Evolutionary conservation across 306 rosid species (phyloP), one percentile per base, ranked within the genome.

Genomic region (Alnus glutinosa): DNA sequence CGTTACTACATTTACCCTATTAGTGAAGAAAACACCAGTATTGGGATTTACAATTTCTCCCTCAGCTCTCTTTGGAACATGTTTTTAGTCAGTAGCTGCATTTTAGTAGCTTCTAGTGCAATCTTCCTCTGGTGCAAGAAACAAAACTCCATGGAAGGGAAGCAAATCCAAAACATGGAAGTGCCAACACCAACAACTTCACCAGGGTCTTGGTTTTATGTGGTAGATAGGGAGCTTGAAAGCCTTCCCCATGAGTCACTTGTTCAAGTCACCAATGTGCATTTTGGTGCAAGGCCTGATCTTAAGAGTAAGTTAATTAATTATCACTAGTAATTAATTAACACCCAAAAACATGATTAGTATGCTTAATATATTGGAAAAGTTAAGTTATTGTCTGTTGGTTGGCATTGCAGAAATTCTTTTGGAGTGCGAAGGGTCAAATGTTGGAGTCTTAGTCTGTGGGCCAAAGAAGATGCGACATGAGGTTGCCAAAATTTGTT

Each of bases 391-490:
- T 34, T 34, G 9, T 9, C 55, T 5, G 7, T 37, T 16, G 46
- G 32, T 55, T 11, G 32, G 11, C 1, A 4, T 15, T 83, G 78
- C 87, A 88, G 91, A 78, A 76, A 78, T 85, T 78, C 52, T 88
- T 42, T 52, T 74, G 18, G 91, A 74, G 32, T 76, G 73, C 62
- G 58, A 83, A 82, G 89, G 83, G 70, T 78, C 83, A 15, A 85
- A 85, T 58, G 63, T 79, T 14, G 91, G 91, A 75, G 91, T 88
- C 44, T 55, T 88, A 71, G 91, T 83, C 2, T 83, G 82, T 49
- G 91, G 89, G n/a, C 89, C 91, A 4, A 75, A 79, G 61, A 71
- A 75, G 85, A 88, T 85, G 91, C 75, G 89, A 55, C 89, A 83
- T 46, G 86, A 83, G 10, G 89, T 83, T 66, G 91, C 89, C 6